Conservation (phyloP, 169 alveolate genomes). For the Neospora caninum region DNA sequence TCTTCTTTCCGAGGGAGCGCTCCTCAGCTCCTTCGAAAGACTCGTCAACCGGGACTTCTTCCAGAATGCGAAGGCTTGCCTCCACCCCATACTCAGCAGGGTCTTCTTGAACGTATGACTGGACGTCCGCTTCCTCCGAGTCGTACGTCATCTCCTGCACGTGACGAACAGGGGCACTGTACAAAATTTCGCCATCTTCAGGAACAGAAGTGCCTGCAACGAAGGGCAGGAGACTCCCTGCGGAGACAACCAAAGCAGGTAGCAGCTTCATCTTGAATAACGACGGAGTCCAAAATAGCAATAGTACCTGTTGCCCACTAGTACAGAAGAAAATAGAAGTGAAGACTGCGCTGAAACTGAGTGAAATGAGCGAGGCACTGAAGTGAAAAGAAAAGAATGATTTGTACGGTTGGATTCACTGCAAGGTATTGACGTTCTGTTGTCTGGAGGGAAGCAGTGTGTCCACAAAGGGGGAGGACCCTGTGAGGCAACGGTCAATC, state of each 20-base stretch:
- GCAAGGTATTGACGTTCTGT: too few species aligned
- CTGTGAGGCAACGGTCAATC: too few species aligned
- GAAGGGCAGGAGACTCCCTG: not conserved
- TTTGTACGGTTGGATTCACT: too few species aligned
- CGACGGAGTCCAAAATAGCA: not conserved
- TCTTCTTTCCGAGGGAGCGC: constrained; percentile 23
- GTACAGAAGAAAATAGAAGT: not conserved
- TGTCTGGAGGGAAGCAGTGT: too few species aligned
- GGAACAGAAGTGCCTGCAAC: constrained; percentile 7
- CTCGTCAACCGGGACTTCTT: not conserved
- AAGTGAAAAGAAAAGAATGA: too few species aligned
- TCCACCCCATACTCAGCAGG: not conserved
- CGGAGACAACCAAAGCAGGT: not conserved
- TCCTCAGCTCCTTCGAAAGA: not conserved
- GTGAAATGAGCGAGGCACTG: too few species aligned
- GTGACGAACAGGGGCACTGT: constrained; percentile 25
- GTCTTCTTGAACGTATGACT: not conserved
- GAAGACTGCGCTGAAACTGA: not conserved
- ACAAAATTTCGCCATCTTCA: not conserved
- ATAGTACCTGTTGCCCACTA: not conserved
- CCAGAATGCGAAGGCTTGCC: not conserved
- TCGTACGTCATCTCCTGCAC: not conserved
- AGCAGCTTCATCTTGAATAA: not conserved
- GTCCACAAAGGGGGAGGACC: too few species aligned
- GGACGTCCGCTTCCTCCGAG: not conserved